These are phyloP conservation scores for Sphagnurus paluster DNA, from an alignment of 1,284 basidiomycete species.

Conservation along the genomic window DNA sequence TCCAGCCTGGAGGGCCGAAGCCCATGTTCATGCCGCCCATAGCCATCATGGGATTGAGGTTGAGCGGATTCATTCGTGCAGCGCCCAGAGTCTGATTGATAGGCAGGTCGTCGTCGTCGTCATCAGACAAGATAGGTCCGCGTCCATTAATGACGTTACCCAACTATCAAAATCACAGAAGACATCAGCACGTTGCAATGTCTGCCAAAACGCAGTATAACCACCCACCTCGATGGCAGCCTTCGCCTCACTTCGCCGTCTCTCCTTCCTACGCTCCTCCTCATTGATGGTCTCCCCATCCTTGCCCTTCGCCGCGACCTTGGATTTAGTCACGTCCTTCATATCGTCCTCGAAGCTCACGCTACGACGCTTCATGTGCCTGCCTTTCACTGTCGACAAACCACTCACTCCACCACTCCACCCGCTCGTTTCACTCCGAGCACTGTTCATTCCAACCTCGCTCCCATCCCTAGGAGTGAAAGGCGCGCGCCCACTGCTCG, in stretches of 20 bases:
- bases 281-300: constrained; percentile 30
- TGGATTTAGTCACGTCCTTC: constrained; percentile 13
- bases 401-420: constrained; percentile 33
- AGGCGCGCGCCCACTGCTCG: constrained; percentile 69
- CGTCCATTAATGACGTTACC: constrained; percentile 79
- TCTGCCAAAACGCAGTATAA: constrained; percentile 15
- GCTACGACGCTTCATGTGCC: constrained; percentile 52
- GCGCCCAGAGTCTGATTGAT: constrained; percentile 41
- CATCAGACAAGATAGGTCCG: constrained; percentile 55
- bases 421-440: constrained; percentile 11
- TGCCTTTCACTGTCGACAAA: constrained; percentile 27
- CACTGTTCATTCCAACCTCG: constrained; percentile 38
- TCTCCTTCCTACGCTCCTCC: constrained; percentile 60
- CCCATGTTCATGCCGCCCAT: constrained; percentile 33
- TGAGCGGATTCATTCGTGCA: constrained; percentile 37
- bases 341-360: constrained; percentile 57
- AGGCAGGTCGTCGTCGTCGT: constrained; percentile 53
- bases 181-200: constrained; percentile 3
- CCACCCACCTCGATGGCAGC: constrained; percentile 71
- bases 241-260: constrained; percentile 72
- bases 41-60: constrained; percentile 55
- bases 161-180: constrained; percentile 44
- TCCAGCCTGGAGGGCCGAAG: no score
- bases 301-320: constrained; percentile 17
- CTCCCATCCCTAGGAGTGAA: constrained; percentile 75